Evolutionary conservation across 129 eudicot species (phyloP), one percentile per base, ranked within the genome.

Genomic region (Rutidosis leptorrhynchoides): DNA sequence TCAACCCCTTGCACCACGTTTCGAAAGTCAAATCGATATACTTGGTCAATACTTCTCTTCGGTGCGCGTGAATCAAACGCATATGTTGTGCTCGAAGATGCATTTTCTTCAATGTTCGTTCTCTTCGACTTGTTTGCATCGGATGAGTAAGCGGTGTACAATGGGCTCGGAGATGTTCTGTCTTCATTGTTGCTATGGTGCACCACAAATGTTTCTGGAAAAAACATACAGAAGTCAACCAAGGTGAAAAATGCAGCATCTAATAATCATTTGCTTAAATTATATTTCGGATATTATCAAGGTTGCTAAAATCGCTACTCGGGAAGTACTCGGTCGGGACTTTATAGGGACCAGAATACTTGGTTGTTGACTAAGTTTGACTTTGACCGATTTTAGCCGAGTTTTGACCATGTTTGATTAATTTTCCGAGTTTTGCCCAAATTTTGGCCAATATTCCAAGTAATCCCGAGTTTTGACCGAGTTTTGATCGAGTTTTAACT

Each of bases 1-100:
- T 88, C 77, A 26, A 84, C 33, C 61, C 65, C 78, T 51, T 62
- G 73, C 74, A 75, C 49, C 77, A 58, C 15, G 60, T 73, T 73
- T 15, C 57, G 49, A 24, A 61, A 40, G 20, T 75, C 59, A 75
- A 78, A 84, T 17, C 79, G 81, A 80, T 75, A 82, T 9, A 64
- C 32, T 24, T 54, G 12, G 21, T 54, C 59, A 12, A 54, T 4
- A 54, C 15, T 54, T 54, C 15, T 54, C 29, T 22, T 54, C 59
- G 15, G 2, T 29, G 8, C 22, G 12, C 22, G 9, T 54, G 29
- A n/a, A 54, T 54, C 29, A 24, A 55, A 9, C 4, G 61, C 28
- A 16, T 24, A 55, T 6, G 32, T 7, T 5, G 62, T 33, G 35
- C 33, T 25, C 17, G 20, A 20, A 25, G 17, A 56, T 25, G 14